Evolutionary conservation across 2,329 filamentous ascomycete genomes (phyloP).

Genomic region (Aspergillus pseudoglaucus): DNA sequence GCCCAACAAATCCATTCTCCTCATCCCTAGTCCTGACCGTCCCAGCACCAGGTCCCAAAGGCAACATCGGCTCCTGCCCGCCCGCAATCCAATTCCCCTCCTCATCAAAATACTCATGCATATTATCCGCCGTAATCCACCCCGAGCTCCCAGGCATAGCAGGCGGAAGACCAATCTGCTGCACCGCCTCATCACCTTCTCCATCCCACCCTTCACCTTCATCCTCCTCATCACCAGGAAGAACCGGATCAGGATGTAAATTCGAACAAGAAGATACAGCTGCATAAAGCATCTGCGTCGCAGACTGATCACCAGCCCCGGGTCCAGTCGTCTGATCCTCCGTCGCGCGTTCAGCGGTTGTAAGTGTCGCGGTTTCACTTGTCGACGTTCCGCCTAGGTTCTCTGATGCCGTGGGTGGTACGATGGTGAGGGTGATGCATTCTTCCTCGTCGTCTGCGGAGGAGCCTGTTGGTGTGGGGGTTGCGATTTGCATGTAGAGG

Average conservation of each 20-base stretch:
- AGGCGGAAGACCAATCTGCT: constrained; percentile 38
- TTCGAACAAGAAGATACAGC: constrained; percentile 45
- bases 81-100: constrained; percentile 69
- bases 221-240: constrained; percentile 24
- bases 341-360: constrained; percentile 11
- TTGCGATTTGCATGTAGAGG: constrained; percentile 44
- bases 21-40: constrained; percentile 57
- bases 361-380: constrained; percentile 2
- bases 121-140: constrained; percentile 79
- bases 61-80: constrained; percentile 33
- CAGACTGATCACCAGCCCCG: constrained; percentile 20
- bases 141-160: constrained; percentile 44
- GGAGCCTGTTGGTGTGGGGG: constrained; percentile 17
- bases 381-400: neutral
- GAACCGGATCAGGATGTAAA: constrained; percentile 41
- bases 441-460: constrained; percentile 39
- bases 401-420: constrained; percentile 26
- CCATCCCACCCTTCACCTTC: constrained; percentile 26
- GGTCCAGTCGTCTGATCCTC: constrained; percentile 18
- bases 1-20: constrained; percentile 43
- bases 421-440: constrained; percentile 38
- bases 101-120: constrained; percentile 73
- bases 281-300: constrained; percentile 36
- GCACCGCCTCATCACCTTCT: constrained; percentile 24
- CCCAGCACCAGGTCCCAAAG: constrained; percentile 54